Evolutionary conservation across 306 rosid genomes (phyloP), one percentile per base, ranked within the genome.

Genomic region (Neltuma alba): DNA sequence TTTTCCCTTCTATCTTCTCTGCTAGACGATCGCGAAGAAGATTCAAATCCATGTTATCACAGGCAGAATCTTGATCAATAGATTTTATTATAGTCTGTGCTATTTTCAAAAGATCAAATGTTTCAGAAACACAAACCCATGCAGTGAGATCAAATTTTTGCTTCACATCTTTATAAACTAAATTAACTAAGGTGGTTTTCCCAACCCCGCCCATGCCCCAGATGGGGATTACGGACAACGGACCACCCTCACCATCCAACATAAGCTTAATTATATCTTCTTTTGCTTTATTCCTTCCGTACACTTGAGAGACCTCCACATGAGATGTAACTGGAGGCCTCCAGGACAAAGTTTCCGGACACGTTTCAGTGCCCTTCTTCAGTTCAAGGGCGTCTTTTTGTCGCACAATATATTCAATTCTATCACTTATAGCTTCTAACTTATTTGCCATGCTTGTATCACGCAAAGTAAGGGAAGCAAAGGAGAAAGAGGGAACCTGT

Each of bases 151-250:
- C 64, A 71, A 79, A 60, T 1, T 21, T 40, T 15, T 45, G 21
- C 41, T 15, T 60, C 72, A 79, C 55, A 21, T 79, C 47, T 60
- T 45, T 23, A 41, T 70, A 71, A 28, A 70, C 23, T 15, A 38
- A 10, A 6, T 70, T 72, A 10, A 42, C 77, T 23, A 79, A 71
- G 37, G 82, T 79, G 16, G 82, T 79, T 21, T 78, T 78, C 0
- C 75, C 81, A n/a, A n/a, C n/a, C n/a, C n/a, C n/a, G n/a, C n/a
- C n/a, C n/a, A n/a, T n/a, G n/a, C n/a, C n/a, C n/a, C n/a, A n/a
- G n/a, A 44, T 2, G 3, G 50, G 50, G 20, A 44, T 44, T 3
- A 44, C 18, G 0, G 50, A 44, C 50, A 44, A 44, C 14, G 13
- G 20, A 31, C 9, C 30, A 23, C 47, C 14, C 10, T n/a, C 31